Percentiles rank a stretch among this genome's conserved stretches.
These are phyloP conservation scores for Euryodendron excelsum DNA, from an alignment of 148 eudicot genomes.

Conservation along the genomic window DNA sequence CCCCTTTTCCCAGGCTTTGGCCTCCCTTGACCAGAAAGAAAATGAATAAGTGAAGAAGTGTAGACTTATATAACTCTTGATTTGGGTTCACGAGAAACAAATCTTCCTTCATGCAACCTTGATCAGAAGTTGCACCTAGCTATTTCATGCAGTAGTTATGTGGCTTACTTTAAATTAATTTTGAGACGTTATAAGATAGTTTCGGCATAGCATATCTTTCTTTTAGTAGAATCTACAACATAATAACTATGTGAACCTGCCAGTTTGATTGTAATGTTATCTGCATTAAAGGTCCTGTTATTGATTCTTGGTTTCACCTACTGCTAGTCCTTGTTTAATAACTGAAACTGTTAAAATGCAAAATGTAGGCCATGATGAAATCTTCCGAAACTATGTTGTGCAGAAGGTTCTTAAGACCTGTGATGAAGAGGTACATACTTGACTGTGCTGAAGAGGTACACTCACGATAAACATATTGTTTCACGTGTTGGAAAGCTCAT, in stretches of 20 bases:
- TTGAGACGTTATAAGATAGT: too few species aligned
- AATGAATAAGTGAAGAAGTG: too few species aligned
- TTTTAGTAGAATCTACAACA: background rate
- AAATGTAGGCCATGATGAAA: slow-evolving; percentile 63
- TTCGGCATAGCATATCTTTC: background rate
- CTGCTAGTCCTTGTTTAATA: background rate
- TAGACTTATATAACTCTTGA: too few species aligned
- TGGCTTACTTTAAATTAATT: too few species aligned
- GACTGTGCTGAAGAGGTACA: slow-evolving; percentile 45
- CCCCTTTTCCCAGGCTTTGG: too few species aligned
- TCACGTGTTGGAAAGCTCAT: slow-evolving; percentile 65
- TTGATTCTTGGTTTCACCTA: background rate
- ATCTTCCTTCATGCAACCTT: too few species aligned
- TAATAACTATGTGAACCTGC: background rate
- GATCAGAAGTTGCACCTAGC: too few species aligned
- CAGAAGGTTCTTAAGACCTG: slow-evolving; percentile 60
- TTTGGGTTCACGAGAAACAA: too few species aligned
- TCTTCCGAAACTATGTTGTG: slow-evolving; percentile 61
- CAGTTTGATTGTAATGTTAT: background rate
- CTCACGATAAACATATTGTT: slow-evolving; percentile 59
- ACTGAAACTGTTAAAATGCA: background rate
- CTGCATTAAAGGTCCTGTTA: background rate
- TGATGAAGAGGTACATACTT: slow-evolving; percentile 51
- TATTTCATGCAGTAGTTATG: too few species aligned
- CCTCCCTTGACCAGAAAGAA: too few species aligned